Conservation (phyloP, 2,329 filamentous ascomycete genomes). For the Arthrinium puccinioides region DNA sequence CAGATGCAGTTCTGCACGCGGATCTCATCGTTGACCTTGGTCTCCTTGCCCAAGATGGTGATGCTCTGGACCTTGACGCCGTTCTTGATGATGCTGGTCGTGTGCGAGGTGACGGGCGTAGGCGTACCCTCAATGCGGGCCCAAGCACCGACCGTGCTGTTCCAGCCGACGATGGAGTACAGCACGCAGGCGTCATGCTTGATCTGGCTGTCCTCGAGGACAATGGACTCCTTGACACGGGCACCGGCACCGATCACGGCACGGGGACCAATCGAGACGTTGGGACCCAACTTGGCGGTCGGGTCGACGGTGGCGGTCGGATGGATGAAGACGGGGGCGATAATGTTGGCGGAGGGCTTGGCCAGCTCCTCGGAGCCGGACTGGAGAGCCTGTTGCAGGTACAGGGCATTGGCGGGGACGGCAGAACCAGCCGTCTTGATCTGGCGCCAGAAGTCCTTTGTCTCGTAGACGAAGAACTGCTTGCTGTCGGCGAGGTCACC, state of each 20-base stretch:
- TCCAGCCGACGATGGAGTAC: slow-evolving; percentile 96
- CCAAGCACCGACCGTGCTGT: slow-evolving; percentile 94
- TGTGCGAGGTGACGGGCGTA: slow-evolving; percentile 79
- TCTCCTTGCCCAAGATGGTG: slow-evolving; percentile 96
- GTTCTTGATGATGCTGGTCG: slow-evolving; percentile 93
- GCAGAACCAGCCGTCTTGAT: slow-evolving; percentile 99
- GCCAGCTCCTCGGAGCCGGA: slow-evolving; percentile 74
- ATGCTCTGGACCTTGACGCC: slow-evolving; percentile 98
- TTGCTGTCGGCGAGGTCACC: slow-evolving; percentile 94
- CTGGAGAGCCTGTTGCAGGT: slow-evolving; percentile 91
- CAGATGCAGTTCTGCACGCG: slow-evolving; percentile 97
- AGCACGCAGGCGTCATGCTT: slow-evolving; percentile 94
- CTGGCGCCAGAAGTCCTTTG: slow-evolving; percentile 99
- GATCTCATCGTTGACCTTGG: slow-evolving; percentile 85
- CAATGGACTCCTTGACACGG: slow-evolving; percentile 91
- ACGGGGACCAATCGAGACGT: slow-evolving; percentile 92
- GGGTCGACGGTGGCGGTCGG: slow-evolving; percentile 85
- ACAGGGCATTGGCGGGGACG: slow-evolving; percentile 92
- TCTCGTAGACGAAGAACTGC: slow-evolving; percentile 97
- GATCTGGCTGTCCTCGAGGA: slow-evolving; percentile 90
- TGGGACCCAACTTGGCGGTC: slow-evolving; percentile 91
- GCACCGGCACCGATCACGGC: slow-evolving; percentile 77
- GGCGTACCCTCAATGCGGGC: slow-evolving; percentile 94
- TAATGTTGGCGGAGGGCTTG: slow-evolving; percentile 75
- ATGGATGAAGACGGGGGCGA: slow-evolving; percentile 92